Evolutionary conservation across 2,329 filamentous ascomycete species (phyloP).

Genomic region (Coniochaeta sp.): DNA sequence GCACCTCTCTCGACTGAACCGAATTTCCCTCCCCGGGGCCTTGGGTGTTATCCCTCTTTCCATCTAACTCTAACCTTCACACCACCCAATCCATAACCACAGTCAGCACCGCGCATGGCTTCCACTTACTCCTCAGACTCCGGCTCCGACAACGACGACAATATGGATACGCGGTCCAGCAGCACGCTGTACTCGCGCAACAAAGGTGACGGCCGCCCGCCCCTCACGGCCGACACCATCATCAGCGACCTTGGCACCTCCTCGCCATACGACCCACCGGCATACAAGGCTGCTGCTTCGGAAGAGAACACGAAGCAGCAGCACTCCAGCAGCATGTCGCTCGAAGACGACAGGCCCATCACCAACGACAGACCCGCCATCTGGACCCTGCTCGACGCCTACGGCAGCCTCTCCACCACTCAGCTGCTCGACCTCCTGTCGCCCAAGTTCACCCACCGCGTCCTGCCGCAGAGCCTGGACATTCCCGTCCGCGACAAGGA

Average conservation of each 20-base stretch:
- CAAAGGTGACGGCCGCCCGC: neutral
- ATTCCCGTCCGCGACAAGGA: constrained; percentile 26
- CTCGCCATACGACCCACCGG: too few species aligned
- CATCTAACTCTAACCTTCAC: too few species aligned
- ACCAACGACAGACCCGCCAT: constrained; percentile 2
- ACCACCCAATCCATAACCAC: too few species aligned
- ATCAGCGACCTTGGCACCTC: neutral
- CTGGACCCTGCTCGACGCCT: constrained; percentile 25
- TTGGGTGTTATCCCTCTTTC: too few species aligned
- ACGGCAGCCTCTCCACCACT: constrained; percentile 29
- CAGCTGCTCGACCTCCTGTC: constrained; percentile 27
- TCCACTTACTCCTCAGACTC: neutral
- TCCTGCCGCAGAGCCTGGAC: constrained; percentile 30
- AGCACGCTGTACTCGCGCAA: neutral
- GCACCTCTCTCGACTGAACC: too few species aligned
- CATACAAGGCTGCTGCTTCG: too few species aligned
- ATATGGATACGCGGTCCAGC: neutral
- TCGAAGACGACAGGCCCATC: neutral
- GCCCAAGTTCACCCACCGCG: constrained; percentile 29
- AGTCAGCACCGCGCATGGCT: neutral
- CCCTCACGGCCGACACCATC: too few species aligned
- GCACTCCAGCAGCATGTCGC: too few species aligned
- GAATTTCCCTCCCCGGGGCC: too few species aligned
- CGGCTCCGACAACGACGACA: neutral
- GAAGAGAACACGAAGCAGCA: too few species aligned